Conservation (phyloP, 2,329 filamentous ascomycete species). For the Aciculosporium take region DNA sequence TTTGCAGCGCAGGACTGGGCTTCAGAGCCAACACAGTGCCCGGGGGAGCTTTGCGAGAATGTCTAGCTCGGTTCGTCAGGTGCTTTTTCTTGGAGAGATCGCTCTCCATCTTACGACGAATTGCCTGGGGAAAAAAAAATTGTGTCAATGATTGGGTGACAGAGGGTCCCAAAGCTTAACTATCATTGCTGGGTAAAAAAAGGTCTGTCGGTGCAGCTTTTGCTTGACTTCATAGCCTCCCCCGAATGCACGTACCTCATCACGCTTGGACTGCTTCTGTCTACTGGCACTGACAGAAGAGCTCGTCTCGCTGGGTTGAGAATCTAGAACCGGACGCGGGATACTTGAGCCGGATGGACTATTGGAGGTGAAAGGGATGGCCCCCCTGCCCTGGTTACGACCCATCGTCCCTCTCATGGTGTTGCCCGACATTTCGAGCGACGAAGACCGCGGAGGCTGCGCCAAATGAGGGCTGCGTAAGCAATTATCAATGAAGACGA, state of each 20-base stretch:
- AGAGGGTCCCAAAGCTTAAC: neutral
- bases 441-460: neutral
- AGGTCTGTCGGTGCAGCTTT: neutral
- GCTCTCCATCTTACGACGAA: constrained; percentile 89
- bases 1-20: constrained; percentile 90
- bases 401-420: constrained; percentile 59
- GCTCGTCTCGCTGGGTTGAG: constrained; percentile 40
- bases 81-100: constrained; percentile 97
- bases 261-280: constrained; percentile 91
- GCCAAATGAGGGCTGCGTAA: neutral
- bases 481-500: neutral
- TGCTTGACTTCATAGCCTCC: neutral
- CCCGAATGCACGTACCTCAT: constrained; percentile 62
- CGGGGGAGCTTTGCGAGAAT: constrained; percentile 83
- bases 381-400: constrained; percentile 43
- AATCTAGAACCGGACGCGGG: constrained; percentile 57
- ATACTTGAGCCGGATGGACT: constrained; percentile 51
- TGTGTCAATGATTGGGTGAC: constrained; percentile 1
- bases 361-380: constrained; percentile 43
- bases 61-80: constrained; percentile 60
- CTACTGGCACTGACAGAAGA: constrained; percentile 83
- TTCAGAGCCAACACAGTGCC: constrained; percentile 92
- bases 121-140: constrained; percentile 47
- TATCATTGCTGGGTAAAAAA: too few species aligned
- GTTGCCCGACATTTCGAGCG: constrained; percentile 36